These are phyloP conservation scores for Russula abietina DNA, from an alignment of 768 basidiomycete species.

Conservation along the genomic window DNA sequence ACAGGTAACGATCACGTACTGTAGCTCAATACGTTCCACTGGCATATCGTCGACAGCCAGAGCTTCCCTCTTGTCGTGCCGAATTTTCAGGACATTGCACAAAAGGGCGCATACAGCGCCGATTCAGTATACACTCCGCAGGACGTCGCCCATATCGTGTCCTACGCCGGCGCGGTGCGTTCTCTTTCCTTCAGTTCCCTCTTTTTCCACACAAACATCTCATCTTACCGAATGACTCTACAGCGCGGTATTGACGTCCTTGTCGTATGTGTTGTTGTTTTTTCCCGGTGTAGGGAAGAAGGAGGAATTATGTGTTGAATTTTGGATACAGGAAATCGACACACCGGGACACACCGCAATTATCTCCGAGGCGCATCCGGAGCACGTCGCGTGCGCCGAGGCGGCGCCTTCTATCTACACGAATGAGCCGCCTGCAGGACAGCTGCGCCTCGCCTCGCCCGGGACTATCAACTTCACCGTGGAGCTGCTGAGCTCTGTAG, in stretches of 20 bases:
- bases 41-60: slow-evolving; percentile 47
- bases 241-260: slow-evolving; percentile 48
- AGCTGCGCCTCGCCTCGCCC: slow-evolving; percentile 64
- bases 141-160: slow-evolving; percentile 38
- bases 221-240: neutral
- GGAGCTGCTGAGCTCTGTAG: slow-evolving; percentile 47
- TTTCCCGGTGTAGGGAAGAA: neutral
- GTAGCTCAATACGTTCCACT: slow-evolving; percentile 46
- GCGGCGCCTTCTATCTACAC: slow-evolving; percentile 51
- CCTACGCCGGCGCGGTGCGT: slow-evolving; percentile 42
- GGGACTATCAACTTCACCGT: slow-evolving; percentile 56
- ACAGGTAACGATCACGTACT: neutral
- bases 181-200: neutral
- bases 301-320: neutral
- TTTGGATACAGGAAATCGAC: slow-evolving; percentile 67
- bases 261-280: slow-evolving; percentile 31
- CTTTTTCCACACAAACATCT: no score
- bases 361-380: slow-evolving; percentile 61
- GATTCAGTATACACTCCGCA: slow-evolving; percentile 32
- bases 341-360: slow-evolving; percentile 75
- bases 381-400: slow-evolving; percentile 62
- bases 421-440: slow-evolving; percentile 75
- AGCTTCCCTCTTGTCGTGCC: slow-evolving; percentile 43
- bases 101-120: slow-evolving; percentile 41
- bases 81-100: slow-evolving; percentile 35